Conservation (phyloP, 164 flowering plant species). For the Nymphaea thermarum region DNA sequence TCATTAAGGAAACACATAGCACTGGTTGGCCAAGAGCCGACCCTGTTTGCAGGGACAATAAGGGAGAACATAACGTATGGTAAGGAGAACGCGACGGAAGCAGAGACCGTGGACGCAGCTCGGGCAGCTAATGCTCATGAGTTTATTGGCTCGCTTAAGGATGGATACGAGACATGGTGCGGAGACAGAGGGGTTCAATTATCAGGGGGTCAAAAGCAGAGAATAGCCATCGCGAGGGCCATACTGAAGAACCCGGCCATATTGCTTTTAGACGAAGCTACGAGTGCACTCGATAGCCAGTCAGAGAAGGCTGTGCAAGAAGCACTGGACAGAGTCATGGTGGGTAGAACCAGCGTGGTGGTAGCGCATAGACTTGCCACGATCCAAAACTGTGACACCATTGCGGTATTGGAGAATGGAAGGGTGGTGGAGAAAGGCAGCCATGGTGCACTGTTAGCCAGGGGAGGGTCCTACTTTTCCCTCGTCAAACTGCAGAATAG, state of each 20-base stretch:
- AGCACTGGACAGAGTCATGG: constrained; percentile 30
- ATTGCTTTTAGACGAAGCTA: constrained; percentile 28
- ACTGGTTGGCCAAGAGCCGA: constrained; percentile 36
- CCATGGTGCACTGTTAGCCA: constrained; percentile 21
- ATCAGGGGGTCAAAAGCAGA: constrained; percentile 38
- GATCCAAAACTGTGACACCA: constrained; percentile 25
- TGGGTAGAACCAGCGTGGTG: constrained; percentile 30
- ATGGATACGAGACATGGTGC: constrained; percentile 35
- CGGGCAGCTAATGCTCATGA: constrained; percentile 32
- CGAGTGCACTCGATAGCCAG: constrained; percentile 33
- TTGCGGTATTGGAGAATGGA: constrained; percentile 31
- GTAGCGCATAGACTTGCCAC: constrained; percentile 39
- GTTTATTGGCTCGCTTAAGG: constrained; percentile 25
- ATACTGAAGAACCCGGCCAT: constrained; percentile 26
- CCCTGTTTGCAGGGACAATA: constrained; percentile 27
- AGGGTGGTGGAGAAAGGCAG: constrained; percentile 35
- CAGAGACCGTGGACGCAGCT: constrained; percentile 25
- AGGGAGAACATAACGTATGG: constrained; percentile 33
- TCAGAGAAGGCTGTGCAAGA: constrained; percentile 35
- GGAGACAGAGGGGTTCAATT: constrained; percentile 35
- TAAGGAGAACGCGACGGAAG: constrained; percentile 10
- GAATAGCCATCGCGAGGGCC: constrained; percentile 38
- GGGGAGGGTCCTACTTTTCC: constrained; percentile 29
- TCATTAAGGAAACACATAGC: constrained; percentile 28
- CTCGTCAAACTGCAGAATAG: constrained; percentile 17